Conservation (phyloP, 2,329 filamentous ascomycete genomes). For the Ilyonectria destructans region DNA sequence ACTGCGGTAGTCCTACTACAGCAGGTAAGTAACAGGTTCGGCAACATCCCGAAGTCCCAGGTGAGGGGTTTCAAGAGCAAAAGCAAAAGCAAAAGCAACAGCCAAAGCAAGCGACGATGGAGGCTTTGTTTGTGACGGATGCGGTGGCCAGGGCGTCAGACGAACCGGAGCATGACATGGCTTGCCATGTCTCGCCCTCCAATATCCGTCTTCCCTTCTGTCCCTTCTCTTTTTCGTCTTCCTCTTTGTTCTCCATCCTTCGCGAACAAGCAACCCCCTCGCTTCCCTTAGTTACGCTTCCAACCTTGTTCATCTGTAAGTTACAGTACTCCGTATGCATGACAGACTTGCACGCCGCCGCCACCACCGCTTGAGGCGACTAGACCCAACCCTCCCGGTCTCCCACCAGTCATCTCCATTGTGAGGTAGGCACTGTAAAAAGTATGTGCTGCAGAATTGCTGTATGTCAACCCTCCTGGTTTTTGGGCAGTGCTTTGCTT, state of each 20-base stretch:
- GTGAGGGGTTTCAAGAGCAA: background rate
- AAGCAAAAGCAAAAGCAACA: slow-evolving; percentile 4
- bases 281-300: background rate
- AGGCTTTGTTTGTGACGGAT: slow-evolving; percentile 27
- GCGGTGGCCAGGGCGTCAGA: background rate
- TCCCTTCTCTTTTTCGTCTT: slow-evolving; percentile 29
- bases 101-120: slow-evolving; percentile 11
- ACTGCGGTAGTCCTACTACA: slow-evolving; percentile 25
- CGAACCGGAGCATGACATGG: background rate
- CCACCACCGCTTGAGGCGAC: slow-evolving; percentile 25
- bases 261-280: background rate
- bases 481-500: background rate
- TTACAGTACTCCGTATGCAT: slow-evolving; percentile 33
- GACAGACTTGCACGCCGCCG: slow-evolving; percentile 42
- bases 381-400: background rate
- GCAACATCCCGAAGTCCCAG: slow-evolving; percentile 25
- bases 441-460: background rate
- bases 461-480: background rate
- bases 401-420: background rate
- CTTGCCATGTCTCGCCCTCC: slow-evolving; percentile 8
- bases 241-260: slow-evolving; percentile 14
- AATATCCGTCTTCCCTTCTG: slow-evolving; percentile 37
- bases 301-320: slow-evolving; percentile 11
- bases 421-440: background rate
- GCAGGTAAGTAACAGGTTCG: slow-evolving; percentile 21